phyloP scores from a whole-genome alignment of 2,329 filamentous ascomycete species.

The Aspergillus latus region DNA sequence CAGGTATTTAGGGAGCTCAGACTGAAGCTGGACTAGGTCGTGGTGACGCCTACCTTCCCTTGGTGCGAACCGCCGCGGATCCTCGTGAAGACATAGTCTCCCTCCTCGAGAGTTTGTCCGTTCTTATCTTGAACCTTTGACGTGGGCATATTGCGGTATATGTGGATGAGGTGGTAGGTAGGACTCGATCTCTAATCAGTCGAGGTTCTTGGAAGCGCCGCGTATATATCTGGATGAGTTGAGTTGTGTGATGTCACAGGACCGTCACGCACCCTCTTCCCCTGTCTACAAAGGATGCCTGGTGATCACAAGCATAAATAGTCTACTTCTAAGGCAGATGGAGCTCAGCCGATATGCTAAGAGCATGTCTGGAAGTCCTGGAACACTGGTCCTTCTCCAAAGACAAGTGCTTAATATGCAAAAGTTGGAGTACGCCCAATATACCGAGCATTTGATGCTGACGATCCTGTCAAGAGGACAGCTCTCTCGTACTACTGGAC shows the following conservation, averaged over 20 bases:
- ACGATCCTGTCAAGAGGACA: no score
- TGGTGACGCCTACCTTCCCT: constrained; percentile 21
- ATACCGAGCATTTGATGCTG: no score
- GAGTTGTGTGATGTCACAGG: neutral
- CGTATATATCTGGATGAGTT: neutral
- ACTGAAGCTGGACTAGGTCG: neutral
- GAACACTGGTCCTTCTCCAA: no score
- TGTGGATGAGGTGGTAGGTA: neutral
- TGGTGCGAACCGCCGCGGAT: constrained; percentile 26
- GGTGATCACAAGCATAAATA: no score
- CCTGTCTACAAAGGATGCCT: no score
- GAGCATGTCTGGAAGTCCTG: no score
- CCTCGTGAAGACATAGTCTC: constrained; percentile 26
- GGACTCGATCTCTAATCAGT: neutral
- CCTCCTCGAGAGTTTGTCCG: constrained; percentile 23
- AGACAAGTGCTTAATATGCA: no score
- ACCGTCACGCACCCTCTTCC: neutral
- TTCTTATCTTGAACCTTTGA: constrained; percentile 24
- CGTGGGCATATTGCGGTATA: constrained; percentile 18
- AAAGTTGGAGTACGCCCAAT: no score
- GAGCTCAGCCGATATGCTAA: no score
- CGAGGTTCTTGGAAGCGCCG: neutral
- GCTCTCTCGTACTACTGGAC: no score
- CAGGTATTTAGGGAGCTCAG: neutral
- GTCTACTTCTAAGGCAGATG: no score